phyloP scores from a whole-genome alignment of 2,329 filamentous ascomycete species.

The Aureobasidium sp. region DNA sequence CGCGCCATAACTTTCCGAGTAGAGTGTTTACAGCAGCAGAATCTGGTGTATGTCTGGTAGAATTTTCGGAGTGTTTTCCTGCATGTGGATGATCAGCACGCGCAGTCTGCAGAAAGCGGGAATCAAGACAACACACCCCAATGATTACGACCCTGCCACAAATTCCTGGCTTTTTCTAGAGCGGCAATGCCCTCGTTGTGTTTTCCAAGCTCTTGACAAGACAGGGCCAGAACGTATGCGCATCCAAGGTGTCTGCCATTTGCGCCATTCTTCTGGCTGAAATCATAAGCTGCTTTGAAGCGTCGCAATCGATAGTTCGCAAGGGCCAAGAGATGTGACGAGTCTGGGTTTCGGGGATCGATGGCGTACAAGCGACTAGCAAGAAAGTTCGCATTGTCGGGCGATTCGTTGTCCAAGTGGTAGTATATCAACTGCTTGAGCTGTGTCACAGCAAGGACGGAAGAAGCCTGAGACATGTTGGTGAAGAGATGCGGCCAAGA shows the following conservation, averaged over 20 bases:
- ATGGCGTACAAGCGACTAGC: slow-evolving; percentile 79
- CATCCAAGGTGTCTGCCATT: slow-evolving; percentile 76
- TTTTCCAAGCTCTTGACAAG: slow-evolving; percentile 71
- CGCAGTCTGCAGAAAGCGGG: not conserved
- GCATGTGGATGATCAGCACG: slow-evolving; percentile 9
- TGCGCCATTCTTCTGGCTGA: slow-evolving; percentile 62
- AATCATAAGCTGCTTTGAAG: slow-evolving; percentile 77
- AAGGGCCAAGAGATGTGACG: slow-evolving; percentile 73
- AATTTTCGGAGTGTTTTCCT: slow-evolving; percentile 68
- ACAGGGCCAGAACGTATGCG: slow-evolving; percentile 84
- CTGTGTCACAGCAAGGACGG: slow-evolving; percentile 51
- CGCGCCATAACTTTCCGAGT: slow-evolving; percentile 79
- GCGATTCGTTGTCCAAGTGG: slow-evolving; percentile 80
- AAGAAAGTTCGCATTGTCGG: slow-evolving; percentile 89
- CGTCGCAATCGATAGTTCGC: slow-evolving; percentile 80
- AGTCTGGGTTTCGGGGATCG: slow-evolving; percentile 73
- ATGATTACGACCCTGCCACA: slow-evolving; percentile 68
- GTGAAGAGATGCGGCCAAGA: not conserved
- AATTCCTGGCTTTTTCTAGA: slow-evolving; percentile 70
- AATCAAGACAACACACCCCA: slow-evolving; percentile 36
- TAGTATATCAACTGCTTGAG: slow-evolving; percentile 62
- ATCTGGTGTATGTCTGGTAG: slow-evolving; percentile 71
- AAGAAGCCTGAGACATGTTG: slow-evolving; percentile 48
- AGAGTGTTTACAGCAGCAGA: slow-evolving; percentile 76
- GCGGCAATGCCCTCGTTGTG: slow-evolving; percentile 75